These are phyloP conservation scores for Blyttiomyces sp. DNA, from an alignment of 371 early-diverging fungal species.

Conservation along the genomic window DNA sequence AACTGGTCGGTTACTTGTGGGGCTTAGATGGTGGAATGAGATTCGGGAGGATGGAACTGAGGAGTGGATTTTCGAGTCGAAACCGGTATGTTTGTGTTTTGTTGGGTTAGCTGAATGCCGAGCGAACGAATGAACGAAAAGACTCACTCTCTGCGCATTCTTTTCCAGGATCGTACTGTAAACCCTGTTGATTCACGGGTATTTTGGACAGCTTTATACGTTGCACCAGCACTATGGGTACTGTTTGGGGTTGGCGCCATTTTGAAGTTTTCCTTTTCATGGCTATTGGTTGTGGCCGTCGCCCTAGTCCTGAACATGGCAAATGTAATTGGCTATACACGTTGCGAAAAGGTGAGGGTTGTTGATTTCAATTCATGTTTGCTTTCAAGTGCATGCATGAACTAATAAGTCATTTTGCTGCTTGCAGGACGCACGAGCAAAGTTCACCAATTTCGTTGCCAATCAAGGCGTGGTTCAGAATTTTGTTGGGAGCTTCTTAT, in stretches of 20 bases:
- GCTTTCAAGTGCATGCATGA: not conserved
- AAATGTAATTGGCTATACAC: constrained; percentile 91
- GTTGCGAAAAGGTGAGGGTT: constrained; percentile 92
- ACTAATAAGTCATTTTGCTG: not conserved
- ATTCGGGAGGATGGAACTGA: constrained; percentile 88
- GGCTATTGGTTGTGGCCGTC: constrained; percentile 83
- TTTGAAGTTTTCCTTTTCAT: constrained; percentile 65
- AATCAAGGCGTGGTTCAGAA: constrained; percentile 34
- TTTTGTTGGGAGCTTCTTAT: constrained; percentile 38
- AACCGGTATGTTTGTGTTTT: constrained; percentile 59
- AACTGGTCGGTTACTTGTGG: constrained; percentile 91
- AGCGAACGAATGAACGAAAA: not conserved
- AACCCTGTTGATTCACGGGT: constrained; percentile 85
- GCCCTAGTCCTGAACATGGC: constrained; percentile 80
- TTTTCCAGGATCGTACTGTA: constrained; percentile 55
- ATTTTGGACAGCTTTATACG: constrained; percentile 90
- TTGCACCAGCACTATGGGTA: constrained; percentile 80
- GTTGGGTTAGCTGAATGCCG: not conserved
- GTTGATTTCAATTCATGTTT: not conserved
- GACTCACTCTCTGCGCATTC: not conserved
- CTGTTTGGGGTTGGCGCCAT: constrained; percentile 76
- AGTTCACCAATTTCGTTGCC: constrained; percentile 33
- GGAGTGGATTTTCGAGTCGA: constrained; percentile 92
- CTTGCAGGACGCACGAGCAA: constrained; percentile 42
- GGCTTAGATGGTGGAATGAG: constrained; percentile 98